Evolutionary conservation across 306 rosid species (phyloP).

Genomic region (Cucurbita pepo): DNA sequence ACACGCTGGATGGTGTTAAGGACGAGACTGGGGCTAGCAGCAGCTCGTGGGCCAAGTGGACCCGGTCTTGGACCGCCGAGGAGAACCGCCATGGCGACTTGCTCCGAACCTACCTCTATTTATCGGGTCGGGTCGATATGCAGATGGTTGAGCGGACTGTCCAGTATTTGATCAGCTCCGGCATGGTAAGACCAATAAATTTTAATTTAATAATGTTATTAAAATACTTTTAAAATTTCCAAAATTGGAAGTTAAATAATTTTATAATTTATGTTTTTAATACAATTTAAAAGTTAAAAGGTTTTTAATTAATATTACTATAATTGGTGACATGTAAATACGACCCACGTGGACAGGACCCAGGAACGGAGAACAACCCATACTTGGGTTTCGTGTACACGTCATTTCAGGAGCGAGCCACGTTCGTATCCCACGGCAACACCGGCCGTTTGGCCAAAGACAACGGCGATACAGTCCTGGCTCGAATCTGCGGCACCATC

Average conservation of each 20-base stretch:
- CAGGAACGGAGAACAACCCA: constrained; percentile 52
- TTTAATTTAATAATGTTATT: too few species aligned
- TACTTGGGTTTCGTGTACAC: constrained; percentile 66
- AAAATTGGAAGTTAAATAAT: too few species aligned
- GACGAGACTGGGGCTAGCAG: constrained; percentile 48
- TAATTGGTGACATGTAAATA: not conserved
- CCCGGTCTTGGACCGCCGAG: constrained; percentile 65
- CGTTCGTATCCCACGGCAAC: constrained; percentile 55
- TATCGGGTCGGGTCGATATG: constrained; percentile 83
- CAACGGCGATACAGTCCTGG: constrained; percentile 35
- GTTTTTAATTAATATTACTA: too few species aligned
- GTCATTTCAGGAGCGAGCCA: constrained; percentile 61
- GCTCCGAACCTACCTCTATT: constrained; percentile 45
- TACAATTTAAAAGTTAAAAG: too few species aligned
- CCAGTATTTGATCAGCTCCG: constrained; percentile 52
- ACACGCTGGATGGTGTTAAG: constrained; percentile 45
- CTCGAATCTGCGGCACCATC: constrained; percentile 49
- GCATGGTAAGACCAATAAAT: constrained; percentile 33
- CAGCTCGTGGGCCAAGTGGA: constrained; percentile 73
- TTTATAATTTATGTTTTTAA: too few species aligned
- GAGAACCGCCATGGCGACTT: constrained; percentile 78
- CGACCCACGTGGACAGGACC: constrained; percentile 25
- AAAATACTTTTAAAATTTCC: too few species aligned
- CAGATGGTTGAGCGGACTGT: constrained; percentile 49
- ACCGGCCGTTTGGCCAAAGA: constrained; percentile 51